Evolutionary conservation across 2,329 filamentous ascomycete genomes (phyloP).

Genomic region (Apiospora koreana): DNA sequence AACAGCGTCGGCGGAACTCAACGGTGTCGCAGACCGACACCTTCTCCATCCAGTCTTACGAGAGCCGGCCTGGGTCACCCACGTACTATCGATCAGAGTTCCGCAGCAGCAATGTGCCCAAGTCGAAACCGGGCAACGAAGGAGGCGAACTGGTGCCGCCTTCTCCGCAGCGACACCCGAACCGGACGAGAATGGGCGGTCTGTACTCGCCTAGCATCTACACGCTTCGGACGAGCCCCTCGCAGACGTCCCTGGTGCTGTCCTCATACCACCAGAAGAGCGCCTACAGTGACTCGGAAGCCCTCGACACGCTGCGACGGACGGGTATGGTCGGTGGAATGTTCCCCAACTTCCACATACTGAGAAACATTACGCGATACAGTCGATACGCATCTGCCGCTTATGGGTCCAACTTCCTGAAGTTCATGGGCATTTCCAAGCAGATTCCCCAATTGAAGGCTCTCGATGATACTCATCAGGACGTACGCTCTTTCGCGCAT

Average conservation of each 20-base stretch:
- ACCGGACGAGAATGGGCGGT: conserved; percentile 28
- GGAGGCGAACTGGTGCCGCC: conserved; percentile 14
- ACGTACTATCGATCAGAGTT: conserved; percentile 19
- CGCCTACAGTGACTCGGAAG: conserved; percentile 48
- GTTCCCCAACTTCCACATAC: conserved; percentile 60
- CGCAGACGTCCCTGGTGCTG: conserved; percentile 54
- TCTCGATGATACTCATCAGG: conserved; percentile 54
- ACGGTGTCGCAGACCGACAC: conserved; percentile 58
- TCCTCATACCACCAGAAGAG: conserved; percentile 51
- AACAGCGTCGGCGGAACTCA: conserved; percentile 54
- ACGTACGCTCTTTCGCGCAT: conserved; percentile 64
- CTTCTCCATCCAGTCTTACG: conserved; percentile 51
- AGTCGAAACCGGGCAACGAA: conserved; percentile 19
- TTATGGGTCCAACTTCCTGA: conserved; percentile 65
- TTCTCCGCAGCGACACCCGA: conserved; percentile 27
- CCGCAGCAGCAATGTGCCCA: conserved; percentile 15
- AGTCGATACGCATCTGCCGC: conserved; percentile 68
- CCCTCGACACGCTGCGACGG: conserved; percentile 48
- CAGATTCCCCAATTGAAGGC: conserved; percentile 44
- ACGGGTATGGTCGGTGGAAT: conserved; percentile 58
- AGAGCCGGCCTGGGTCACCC: conserved; percentile 46
- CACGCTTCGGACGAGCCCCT: conserved; percentile 58
- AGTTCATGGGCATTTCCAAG: conserved; percentile 61
- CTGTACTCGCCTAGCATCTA: conserved; percentile 57
- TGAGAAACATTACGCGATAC: conserved; percentile 64